Percentiles rank a stretch among this genome's conserved stretches.
Conservation (phyloP, 306 rosid species). For the Fragaria iinumae region DNA sequence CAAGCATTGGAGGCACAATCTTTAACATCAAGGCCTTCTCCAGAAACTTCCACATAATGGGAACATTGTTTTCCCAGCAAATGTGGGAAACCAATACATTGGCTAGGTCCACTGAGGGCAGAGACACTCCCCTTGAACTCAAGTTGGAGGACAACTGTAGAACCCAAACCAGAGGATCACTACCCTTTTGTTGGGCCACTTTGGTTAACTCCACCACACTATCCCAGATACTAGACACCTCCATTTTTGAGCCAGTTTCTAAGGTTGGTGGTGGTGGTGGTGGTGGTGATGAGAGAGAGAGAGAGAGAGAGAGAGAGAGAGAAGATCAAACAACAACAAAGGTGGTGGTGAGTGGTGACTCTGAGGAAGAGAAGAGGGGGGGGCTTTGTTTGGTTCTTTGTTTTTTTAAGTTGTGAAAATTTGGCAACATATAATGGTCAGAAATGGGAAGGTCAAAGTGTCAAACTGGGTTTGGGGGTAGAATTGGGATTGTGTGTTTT, state of each 20-base stretch:
- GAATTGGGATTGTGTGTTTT: background rate
- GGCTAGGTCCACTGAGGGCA: constrained; percentile 80
- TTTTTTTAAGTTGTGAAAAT: background rate
- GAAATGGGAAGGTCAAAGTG: background rate
- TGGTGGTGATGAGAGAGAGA: background rate
- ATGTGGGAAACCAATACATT: constrained; percentile 69
- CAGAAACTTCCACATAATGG: constrained; percentile 87
- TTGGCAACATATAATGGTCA: constrained; percentile 4
- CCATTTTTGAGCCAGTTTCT: constrained; percentile 44
- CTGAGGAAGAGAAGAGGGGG: background rate
- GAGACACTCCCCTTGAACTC: constrained; percentile 64
- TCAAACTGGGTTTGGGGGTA: background rate
- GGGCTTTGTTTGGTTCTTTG: background rate
- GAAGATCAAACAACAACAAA: background rate
- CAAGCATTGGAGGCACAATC: constrained; percentile 78
- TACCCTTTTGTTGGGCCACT: constrained; percentile 73
- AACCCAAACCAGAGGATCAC: constrained; percentile 88
- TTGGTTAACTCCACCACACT: constrained; percentile 59
- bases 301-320: no score
- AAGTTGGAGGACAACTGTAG: constrained; percentile 65
- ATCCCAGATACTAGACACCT: constrained; percentile 48
- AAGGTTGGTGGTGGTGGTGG: background rate
- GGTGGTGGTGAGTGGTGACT: background rate
- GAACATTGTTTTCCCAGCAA: constrained; percentile 94
- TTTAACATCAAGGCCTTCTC: constrained; percentile 70